A percentile compares a stretch with the other conserved stretches of the same genome.
phyloP scores from a whole-genome alignment of 2,329 filamentous ascomycete genomes.

The Ceratocystis smalleyi region DNA sequence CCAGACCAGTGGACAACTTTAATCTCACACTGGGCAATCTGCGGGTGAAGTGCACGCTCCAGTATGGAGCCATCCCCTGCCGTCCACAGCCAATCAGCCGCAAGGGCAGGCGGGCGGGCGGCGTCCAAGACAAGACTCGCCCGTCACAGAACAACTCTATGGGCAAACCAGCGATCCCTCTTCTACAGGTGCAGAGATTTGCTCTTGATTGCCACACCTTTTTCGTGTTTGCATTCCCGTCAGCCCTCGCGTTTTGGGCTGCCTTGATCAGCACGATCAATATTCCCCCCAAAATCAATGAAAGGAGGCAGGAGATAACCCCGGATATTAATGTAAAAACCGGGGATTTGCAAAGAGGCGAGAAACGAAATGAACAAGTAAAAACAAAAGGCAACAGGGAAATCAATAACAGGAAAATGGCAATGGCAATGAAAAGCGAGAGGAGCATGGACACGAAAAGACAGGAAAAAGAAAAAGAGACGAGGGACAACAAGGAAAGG shows the following conservation, averaged over 20 bases:
- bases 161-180: too few relatives aligned
- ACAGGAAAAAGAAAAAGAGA: not conserved
- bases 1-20: too few relatives aligned
- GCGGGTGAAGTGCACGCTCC: too few relatives aligned
- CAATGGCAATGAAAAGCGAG: not conserved
- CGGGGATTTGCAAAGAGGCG: not conserved
- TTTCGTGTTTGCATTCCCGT: too few relatives aligned
- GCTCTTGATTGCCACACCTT: not conserved
- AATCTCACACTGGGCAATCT: too few relatives aligned
- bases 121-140: not conserved
- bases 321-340: not conserved
- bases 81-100: too few relatives aligned
- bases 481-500: not conserved
- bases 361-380: constrained; percentile 5
- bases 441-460: not conserved
- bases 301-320: not conserved
- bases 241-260: too few relatives aligned
- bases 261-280: not conserved
- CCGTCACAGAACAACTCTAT: too few relatives aligned
- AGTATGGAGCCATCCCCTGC: too few relatives aligned
- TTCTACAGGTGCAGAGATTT: not conserved
- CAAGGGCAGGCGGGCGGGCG: too few relatives aligned
- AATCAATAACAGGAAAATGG: not conserved
- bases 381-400: not conserved
- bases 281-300: not conserved